Base-by-base conservation (phyloP, 2,329 filamentous ascomycete species). In the Dryadomyces quercus-mongolicae region DNA sequence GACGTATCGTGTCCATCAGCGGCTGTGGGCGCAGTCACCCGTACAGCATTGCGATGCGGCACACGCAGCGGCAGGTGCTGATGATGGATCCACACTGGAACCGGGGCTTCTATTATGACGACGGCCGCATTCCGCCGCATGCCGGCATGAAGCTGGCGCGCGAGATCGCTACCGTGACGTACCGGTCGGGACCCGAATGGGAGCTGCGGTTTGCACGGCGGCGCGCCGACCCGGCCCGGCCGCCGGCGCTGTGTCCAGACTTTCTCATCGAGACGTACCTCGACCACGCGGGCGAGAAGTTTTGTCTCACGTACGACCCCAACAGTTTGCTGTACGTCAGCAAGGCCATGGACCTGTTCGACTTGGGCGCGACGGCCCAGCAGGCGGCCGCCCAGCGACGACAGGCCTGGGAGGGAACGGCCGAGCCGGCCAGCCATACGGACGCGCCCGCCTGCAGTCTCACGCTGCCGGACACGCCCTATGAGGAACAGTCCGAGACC, bases 31-130 rank as follows among this genome's bases (percentile, higher is more conserved):
- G 93, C 59, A 94, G 87, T 62, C 93, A 98, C 67, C 93, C 93
- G 0, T 98, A 98, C 72, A 95, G 91, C 68, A 95, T 98, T 66
- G 93, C 93, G 38, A 96, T 98, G 92, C 84, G 93, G 53, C 93
- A 98, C 70, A 95, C 92, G 0, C 93, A 98, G 70, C 84, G 93
- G 31, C 93, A 97, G 72, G 93, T 96, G 1, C 78, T 98, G 49
- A 97, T 98, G 91, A 96, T 96, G 86, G 93, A 98, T 64, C 90
- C 91, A 2, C 90, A 95, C 64, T 98, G 93, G 93, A 88, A 88
- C 61, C 82, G 93, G 40, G 93, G 93, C 2, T 95, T 92, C 71
- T 97, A 97, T 74, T 95, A 95, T 66, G 85, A 84, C 38, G 16
- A 31, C 42, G 49, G 40, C 63, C 73, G 76, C 45, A 82, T 98